A percentile compares a stretch with the other conserved stretches of the same genome.
phyloP scores from a whole-genome alignment of 176 grass and related monocot species.

The Bromus sterilis region DNA sequence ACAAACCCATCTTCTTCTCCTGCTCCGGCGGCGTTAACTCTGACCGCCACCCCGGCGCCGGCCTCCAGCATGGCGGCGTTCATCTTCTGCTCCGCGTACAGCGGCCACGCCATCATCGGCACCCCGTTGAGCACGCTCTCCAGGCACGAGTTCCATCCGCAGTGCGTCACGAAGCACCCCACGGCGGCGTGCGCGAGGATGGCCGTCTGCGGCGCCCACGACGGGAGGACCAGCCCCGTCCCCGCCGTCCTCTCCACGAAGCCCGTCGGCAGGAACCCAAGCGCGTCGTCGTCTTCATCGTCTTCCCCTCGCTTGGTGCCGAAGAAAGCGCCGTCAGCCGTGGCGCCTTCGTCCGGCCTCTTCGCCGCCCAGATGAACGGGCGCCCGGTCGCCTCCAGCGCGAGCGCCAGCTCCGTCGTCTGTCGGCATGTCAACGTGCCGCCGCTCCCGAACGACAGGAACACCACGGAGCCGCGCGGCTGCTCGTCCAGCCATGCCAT shows the following conservation, averaged over 20 bases:
- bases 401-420: slow-evolving; percentile 40
- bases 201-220: slow-evolving; percentile 21
- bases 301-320: not conserved
- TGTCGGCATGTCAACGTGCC: slow-evolving; percentile 37
- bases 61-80: slow-evolving; percentile 45
- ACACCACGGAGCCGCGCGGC: slow-evolving; percentile 42
- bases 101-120: slow-evolving; percentile 61
- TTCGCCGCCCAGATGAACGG: slow-evolving; percentile 55
- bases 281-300: not conserved
- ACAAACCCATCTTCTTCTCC: not conserved
- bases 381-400: slow-evolving; percentile 33
- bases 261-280: slow-evolving; percentile 25
- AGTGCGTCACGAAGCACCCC: slow-evolving; percentile 51
- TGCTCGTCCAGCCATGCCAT: slow-evolving; percentile 51
- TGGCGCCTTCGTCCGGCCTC: slow-evolving; percentile 22
- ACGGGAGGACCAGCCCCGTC: not conserved
- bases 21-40: not conserved
- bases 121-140: slow-evolving; percentile 31
- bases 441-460: slow-evolving; percentile 55
- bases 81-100: slow-evolving; percentile 55
- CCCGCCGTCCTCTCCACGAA: slow-evolving; percentile 30
- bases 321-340: not conserved
- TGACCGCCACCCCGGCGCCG: slow-evolving; percentile 5
- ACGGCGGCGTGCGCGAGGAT: slow-evolving; percentile 24
- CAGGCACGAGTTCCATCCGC: slow-evolving; percentile 67